Percentiles rank a stretch among this genome's conserved stretches.
Conservation (phyloP, 2,329 filamentous ascomycete species). For the Mycosphaerella sp. region DNA sequence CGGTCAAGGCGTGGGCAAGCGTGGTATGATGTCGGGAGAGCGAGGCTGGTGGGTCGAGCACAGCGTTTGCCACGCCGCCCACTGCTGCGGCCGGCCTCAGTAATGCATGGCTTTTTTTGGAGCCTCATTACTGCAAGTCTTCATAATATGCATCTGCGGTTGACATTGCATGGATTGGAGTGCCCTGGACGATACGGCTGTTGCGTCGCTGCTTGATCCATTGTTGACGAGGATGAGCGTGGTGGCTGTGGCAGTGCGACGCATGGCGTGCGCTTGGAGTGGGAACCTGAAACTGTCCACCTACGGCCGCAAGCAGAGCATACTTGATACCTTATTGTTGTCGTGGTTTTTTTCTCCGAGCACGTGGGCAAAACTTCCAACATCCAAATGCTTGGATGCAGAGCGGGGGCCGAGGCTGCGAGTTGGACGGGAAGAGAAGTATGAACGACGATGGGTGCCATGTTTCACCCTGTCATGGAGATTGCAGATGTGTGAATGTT, state of each 20-base stretch:
- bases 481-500: not conserved
- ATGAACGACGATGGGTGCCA: not conserved
- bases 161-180: not conserved
- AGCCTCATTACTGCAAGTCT: not conserved
- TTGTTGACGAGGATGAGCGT: too few species aligned
- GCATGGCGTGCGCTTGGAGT: too few species aligned
- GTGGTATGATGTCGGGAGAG: not conserved
- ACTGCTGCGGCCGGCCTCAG: not conserved
- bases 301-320: too few species aligned
- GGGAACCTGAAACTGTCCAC: too few species aligned
- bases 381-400: not conserved
- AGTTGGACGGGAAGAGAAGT: not conserved
- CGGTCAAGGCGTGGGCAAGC: not conserved
- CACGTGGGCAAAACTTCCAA: not conserved
- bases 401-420: not conserved
- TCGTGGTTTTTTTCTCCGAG: not conserved
- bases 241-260: too few species aligned
- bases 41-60: not conserved
- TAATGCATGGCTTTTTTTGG: constrained; percentile 4
- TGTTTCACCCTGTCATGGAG: not conserved
- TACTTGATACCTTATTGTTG: too few species aligned
- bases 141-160: not conserved
- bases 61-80: not conserved
- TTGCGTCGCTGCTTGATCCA: too few species aligned
- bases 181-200: too few species aligned